Percentiles rank a stretch among this genome's conserved stretches.
These are phyloP conservation scores for Neobulgaria alba DNA, from an alignment of 2,329 filamentous ascomycete species.

Conservation along the genomic window DNA sequence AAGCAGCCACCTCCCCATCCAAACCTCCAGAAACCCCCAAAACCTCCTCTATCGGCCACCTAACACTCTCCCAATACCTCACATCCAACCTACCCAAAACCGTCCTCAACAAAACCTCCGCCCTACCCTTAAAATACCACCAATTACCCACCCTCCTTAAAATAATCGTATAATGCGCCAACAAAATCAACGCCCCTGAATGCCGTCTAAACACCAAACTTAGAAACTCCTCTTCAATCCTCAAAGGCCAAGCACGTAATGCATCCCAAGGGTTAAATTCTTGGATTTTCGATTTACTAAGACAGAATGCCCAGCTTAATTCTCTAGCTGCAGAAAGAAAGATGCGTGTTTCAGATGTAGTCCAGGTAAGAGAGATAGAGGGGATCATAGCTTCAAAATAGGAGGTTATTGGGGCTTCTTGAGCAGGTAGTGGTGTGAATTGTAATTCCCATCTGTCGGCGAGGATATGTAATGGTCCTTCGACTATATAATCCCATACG, in stretches of 20 bases:
- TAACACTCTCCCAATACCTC: neutral
- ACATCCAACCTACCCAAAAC: neutral
- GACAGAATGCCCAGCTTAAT: neutral
- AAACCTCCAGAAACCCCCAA: no score
- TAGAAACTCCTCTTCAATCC: neutral
- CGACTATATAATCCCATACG: neutral
- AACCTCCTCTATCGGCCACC: neutral
- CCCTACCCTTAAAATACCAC: neutral
- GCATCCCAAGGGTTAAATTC: neutral
- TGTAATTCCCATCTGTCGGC: neutral
- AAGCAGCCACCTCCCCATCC: no score
- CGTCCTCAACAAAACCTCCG: neutral
- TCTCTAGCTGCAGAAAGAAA: neutral
- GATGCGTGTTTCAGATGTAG: neutral
- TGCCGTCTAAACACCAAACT: neutral
- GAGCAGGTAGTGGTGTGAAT: neutral
- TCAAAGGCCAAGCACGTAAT: neutral
- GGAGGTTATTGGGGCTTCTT: neutral
- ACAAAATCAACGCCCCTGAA: neutral
- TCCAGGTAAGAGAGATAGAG: neutral
- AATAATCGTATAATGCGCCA: neutral
- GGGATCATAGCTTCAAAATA: neutral
- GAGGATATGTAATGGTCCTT: neutral
- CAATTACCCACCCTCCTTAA: neutral
- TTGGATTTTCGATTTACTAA: neutral